Evolutionary conservation across 495 filamentous ascomycete genomes (phyloP).

Genomic region (Aspergillus nanangensis): DNA sequence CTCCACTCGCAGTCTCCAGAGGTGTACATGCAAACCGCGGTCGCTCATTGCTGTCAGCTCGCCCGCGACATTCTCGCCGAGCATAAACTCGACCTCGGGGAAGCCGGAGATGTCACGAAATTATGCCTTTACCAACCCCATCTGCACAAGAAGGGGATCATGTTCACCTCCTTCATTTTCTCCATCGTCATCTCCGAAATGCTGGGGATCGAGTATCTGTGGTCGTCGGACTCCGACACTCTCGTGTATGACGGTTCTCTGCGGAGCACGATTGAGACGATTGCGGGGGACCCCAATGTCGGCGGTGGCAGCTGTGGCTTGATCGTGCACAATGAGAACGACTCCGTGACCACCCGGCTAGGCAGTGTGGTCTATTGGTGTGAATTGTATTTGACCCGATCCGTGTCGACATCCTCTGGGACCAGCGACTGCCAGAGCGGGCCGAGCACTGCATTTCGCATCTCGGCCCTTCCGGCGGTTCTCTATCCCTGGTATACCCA

Average conservation of each 20-base stretch:
- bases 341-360: conserved; percentile 20
- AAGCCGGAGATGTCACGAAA: conserved; percentile 11
- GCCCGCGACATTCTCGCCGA: conserved; percentile 18
- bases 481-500: conserved; percentile 29
- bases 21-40: conserved; percentile 14
- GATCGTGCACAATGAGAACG: conserved; percentile 26
- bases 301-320: conserved; percentile 26
- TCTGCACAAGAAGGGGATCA: conserved; percentile 29
- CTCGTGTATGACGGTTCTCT: conserved; percentile 22
- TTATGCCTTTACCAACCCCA: conserved; percentile 30
- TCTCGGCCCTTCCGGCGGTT: conserved; percentile 22
- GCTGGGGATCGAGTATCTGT: conserved; percentile 26
- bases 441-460: conserved; percentile 25
- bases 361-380: conserved; percentile 30
- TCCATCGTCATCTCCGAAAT: conserved; percentile 25
- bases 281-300: conserved; percentile 21
- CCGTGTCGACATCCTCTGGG: conserved; percentile 16
- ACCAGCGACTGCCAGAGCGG: conserved; percentile 31
- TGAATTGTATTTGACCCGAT: conserved; percentile 27
- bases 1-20: conserved; percentile 13
- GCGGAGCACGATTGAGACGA: conserved; percentile 24
- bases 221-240: conserved; percentile 33
- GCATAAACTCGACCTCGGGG: conserved; percentile 14
- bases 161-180: conserved; percentile 33
- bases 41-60: conserved; percentile 24